Conservation (phyloP, 805 yeast species). For the Tetrapisispora iriomotensis region DNA sequence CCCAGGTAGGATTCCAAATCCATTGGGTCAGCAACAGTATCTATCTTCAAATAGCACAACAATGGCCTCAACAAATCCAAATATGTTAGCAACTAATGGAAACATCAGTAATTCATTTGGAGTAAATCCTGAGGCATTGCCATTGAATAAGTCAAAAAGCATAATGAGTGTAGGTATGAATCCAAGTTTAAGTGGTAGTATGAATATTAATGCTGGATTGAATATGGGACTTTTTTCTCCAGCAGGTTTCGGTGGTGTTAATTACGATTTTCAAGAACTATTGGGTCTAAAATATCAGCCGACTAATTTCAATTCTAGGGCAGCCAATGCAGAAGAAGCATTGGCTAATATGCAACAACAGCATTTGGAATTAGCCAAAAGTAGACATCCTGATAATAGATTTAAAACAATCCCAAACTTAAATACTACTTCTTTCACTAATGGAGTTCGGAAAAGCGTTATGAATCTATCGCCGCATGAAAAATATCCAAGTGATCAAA, state of each 20-base stretch:
- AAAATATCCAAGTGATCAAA: too few species aligned
- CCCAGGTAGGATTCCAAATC: slow-evolving; percentile 7
- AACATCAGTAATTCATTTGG: background rate
- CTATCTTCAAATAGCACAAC: slow-evolving; percentile 1
- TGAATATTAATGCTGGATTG: background rate
- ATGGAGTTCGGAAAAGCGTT: too few species aligned
- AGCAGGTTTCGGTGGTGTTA: slow-evolving; percentile 27
- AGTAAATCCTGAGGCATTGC: slow-evolving; percentile 7
- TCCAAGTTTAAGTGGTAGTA: slow-evolving; percentile 1
- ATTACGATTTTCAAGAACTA: slow-evolving; percentile 25
- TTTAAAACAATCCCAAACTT: background rate
- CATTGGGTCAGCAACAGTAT: slow-evolving; percentile 1
- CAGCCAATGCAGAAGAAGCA: slow-evolving; percentile 23
- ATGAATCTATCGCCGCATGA: too few species aligned
- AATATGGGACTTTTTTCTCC: slow-evolving; percentile 19
- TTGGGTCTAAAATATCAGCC: slow-evolving; percentile 13
- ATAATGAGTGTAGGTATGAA: slow-evolving; percentile 4
- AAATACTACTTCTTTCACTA: background rate
- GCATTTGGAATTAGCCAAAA: slow-evolving; percentile 14
- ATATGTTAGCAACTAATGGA: slow-evolving; percentile 1
- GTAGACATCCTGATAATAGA: background rate
- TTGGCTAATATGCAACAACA: slow-evolving; percentile 27
- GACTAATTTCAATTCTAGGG: slow-evolving; percentile 12
- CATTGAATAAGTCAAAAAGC: slow-evolving; percentile 8
- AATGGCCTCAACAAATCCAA: slow-evolving; percentile 6